Conservation (phyloP, 306 rosid genomes). For the barrel medic (Medicago truncatula) region MtrunA17r5.0-ANR NC_053048.1:27679001-27679500, state of each 20-base stretch:
- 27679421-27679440: constrained; percentile 79
- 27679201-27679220: background rate
- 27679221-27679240: constrained; percentile 8
- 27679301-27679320: background rate
- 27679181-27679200: background rate
- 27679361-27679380: constrained; percentile 41
- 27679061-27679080: background rate
- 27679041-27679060: background rate
- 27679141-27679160: background rate
- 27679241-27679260: background rate
- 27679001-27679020: background rate
- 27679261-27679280: background rate
- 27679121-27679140: background rate
- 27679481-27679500: constrained; percentile 77
- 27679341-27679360: constrained; percentile 11
- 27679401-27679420: constrained; percentile 90
- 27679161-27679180: background rate
- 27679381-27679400: constrained; percentile 38
- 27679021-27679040: background rate
- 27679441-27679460: constrained; percentile 90
- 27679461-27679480: constrained; percentile 86
- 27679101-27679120: background rate
- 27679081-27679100: constrained; percentile 12
- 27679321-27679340: background rate
- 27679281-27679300: constrained; percentile 34